Percentiles rank a stretch among this genome's conserved stretches.
phyloP scores from a whole-genome alignment of 352 stramenopile genomes.

The Phytopythium mirpurense region DNA sequence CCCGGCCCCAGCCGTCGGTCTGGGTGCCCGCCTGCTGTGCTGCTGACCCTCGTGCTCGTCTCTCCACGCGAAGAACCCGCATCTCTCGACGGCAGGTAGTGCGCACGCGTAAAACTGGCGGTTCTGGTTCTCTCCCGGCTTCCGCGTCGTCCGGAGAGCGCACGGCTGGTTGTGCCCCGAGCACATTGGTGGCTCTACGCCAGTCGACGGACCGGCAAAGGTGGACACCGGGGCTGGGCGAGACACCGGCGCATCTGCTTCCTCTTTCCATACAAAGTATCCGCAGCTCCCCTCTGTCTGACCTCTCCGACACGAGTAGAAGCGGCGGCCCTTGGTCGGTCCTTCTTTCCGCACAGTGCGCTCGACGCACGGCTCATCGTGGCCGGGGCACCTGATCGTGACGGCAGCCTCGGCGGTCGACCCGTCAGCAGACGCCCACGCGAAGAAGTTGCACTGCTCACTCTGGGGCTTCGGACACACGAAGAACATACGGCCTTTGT shows the following conservation, averaged over 20 bases:
- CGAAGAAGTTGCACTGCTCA: constrained; percentile 91
- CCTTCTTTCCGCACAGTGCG: constrained; percentile 61
- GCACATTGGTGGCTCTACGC: constrained; percentile 25
- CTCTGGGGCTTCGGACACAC: constrained; percentile 75
- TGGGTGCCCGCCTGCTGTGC: constrained; percentile 2
- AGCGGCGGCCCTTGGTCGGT: constrained; percentile 58
- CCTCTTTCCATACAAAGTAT: constrained; percentile 77
- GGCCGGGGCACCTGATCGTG: constrained; percentile 38
- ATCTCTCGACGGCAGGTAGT: constrained; percentile 64
- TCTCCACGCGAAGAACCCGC: constrained; percentile 91
- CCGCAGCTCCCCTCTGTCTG: constrained; percentile 61
- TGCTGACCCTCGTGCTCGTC: constrained; percentile 52
- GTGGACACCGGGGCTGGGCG: constrained; percentile 2
- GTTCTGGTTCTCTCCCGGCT: constrained; percentile 75
- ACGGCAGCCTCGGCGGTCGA: constrained; percentile 2
- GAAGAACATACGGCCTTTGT: constrained; percentile 93
- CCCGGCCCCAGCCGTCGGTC: not conserved
- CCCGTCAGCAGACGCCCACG: constrained; percentile 76
- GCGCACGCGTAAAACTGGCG: constrained; percentile 93
- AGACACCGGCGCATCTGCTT: constrained; percentile 11
- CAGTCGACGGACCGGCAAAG: constrained; percentile 1
- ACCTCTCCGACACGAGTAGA: constrained; percentile 48
- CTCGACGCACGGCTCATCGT: constrained; percentile 60
- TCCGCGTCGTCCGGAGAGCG: constrained; percentile 36
- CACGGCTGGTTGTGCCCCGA: constrained; percentile 37